Percentiles rank a stretch among this genome's conserved stretches.
phyloP scores from a whole-genome alignment of 306 rosid species.

The Nissolia schottii region DNA sequence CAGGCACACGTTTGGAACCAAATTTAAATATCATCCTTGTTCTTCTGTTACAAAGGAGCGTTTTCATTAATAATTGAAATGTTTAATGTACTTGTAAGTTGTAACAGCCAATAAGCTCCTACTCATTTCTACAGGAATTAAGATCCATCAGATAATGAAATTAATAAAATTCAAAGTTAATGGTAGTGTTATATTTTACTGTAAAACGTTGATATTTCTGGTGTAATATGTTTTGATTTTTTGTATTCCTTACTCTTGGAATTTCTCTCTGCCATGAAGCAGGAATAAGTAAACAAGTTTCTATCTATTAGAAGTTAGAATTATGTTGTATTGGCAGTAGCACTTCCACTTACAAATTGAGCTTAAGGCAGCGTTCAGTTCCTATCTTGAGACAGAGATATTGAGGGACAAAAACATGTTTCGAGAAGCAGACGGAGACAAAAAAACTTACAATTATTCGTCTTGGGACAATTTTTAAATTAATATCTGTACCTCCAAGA shows the following conservation, averaged over 20 bases:
- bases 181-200: not conserved
- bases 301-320: not conserved
- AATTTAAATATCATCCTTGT: not conserved
- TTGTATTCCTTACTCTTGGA: not conserved
- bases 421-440: no score
- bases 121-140: not conserved
- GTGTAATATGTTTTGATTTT: not conserved
- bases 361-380: no score
- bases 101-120: not conserved
- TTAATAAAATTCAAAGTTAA: not conserved
- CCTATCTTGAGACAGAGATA: no score
- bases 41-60: not conserved
- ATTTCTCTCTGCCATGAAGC: slow-evolving; percentile 3
- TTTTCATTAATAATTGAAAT: not conserved
- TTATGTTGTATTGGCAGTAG: not conserved
- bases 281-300: not conserved
- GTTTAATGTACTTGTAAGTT: not conserved
- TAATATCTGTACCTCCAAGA: no score
- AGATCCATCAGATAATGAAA: not conserved
- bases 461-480: no score
- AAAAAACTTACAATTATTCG: no score
- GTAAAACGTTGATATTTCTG: not conserved
- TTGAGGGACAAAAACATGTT: no score
- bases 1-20: not conserved
- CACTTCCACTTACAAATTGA: not conserved